Evolutionary conservation across 305 asterid genomes (phyloP).

Genomic region (Plantago lanceolata): DNA sequence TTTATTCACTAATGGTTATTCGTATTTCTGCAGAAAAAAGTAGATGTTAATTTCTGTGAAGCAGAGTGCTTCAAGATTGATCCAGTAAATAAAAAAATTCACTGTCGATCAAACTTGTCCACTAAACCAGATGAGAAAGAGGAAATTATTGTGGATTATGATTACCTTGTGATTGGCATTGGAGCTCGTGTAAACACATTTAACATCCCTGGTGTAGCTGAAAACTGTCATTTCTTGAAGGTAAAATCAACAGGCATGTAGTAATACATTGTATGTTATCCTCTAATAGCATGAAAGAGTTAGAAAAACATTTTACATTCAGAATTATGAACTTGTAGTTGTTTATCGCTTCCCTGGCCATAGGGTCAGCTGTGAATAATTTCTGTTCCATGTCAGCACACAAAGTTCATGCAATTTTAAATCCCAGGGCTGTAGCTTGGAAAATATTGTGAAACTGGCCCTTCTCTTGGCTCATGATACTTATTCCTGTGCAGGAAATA

Average conservation of each 20-base stretch:
- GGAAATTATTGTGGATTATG: slow-evolving; percentile 79
- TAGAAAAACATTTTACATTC: slow-evolving; percentile 5
- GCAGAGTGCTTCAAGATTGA: slow-evolving; percentile 93
- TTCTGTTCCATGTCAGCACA: slow-evolving; percentile 5
- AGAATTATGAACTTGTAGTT: slow-evolving; percentile 15
- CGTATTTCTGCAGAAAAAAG: slow-evolving; percentile 53
- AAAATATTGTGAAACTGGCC: slow-evolving; percentile 6
- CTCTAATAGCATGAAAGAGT: slow-evolving; percentile 5
- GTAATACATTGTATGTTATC: slow-evolving; percentile 6
- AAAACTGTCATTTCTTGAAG: slow-evolving; percentile 82
- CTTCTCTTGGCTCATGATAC: slow-evolving; percentile 18
- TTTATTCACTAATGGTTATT: slow-evolving; percentile 9
- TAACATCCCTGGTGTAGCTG: slow-evolving; percentile 92
- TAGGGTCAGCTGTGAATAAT: neutral
- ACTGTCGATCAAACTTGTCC: slow-evolving; percentile 56
- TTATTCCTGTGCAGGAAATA: slow-evolving; percentile 57
- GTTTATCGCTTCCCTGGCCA: neutral
- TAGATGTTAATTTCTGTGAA: slow-evolving; percentile 61
- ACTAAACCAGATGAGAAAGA: slow-evolving; percentile 51
- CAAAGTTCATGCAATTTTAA: neutral
- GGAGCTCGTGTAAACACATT: slow-evolving; percentile 95
- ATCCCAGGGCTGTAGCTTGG: slow-evolving; percentile 8
- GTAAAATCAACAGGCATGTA: slow-evolving; percentile 30
- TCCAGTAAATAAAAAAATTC: slow-evolving; percentile 73
- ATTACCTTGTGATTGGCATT: slow-evolving; percentile 72